Evolutionary conservation across 495 filamentous ascomycete species (phyloP).

Genomic region (Cercophora samala): DNA sequence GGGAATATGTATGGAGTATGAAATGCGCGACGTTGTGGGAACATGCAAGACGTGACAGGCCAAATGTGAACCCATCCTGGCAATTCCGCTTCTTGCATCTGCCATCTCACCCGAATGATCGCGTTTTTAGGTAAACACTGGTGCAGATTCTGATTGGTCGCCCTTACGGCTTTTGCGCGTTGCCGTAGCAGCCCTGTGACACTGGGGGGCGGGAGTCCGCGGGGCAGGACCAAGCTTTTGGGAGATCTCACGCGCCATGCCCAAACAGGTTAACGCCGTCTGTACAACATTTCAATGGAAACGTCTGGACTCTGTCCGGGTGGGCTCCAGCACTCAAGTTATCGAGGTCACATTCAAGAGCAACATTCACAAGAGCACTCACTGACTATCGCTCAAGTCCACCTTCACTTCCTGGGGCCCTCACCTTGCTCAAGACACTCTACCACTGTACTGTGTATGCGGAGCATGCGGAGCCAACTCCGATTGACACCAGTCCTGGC

Average conservation of each 20-base stretch:
- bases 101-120: constrained; percentile 10
- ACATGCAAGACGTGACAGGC: neutral
- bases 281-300: neutral
- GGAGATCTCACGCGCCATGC: neutral
- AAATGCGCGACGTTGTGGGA: neutral
- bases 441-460: too few species aligned
- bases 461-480: too few species aligned
- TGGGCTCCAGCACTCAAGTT: neutral
- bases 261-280: neutral
- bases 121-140: constrained; percentile 27
- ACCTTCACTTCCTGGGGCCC: too few species aligned
- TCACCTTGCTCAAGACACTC: too few species aligned
- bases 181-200: constrained; percentile 18
- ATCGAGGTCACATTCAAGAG: neutral
- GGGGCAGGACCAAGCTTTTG: neutral
- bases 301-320: neutral
- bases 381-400: too few species aligned
- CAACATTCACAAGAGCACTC: too few species aligned
- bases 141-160: constrained; percentile 13
- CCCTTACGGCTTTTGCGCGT: constrained; percentile 1
- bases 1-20: neutral
- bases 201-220: neutral
- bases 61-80: neutral
- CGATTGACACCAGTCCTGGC: too few species aligned
- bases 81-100: neutral